A percentile compares a stretch with the other conserved stretches of the same genome.
Conservation (phyloP, 1,284 basidiomycete species). For the Spongispora temasekensis region DNA sequence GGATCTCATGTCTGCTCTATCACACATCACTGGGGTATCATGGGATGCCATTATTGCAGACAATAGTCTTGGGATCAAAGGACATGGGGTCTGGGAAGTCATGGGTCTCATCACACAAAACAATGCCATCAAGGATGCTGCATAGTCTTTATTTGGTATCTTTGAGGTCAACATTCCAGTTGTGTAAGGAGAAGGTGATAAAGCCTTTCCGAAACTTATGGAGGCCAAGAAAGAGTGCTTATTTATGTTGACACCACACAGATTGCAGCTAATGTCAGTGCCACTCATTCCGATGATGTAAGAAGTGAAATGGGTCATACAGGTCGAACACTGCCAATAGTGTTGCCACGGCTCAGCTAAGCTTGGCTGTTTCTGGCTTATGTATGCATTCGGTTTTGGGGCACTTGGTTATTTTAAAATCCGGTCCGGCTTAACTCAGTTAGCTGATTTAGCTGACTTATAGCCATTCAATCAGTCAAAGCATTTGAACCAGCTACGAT, state of each 20-base stretch:
- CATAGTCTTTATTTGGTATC: conserved; percentile 25
- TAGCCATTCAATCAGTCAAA: not conserved
- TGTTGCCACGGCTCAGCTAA: not conserved
- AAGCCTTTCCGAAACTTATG: conserved; percentile 22
- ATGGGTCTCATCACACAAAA: conserved; percentile 28
- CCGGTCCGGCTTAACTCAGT: not conserved
- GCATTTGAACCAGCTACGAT: not conserved
- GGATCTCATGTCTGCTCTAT: conserved; percentile 15
- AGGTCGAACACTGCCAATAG: conserved; percentile 17
- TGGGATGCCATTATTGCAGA: conserved; percentile 13
- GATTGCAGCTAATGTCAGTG: conserved; percentile 18
- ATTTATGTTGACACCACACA: conserved; percentile 15
- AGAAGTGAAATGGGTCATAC: not conserved
- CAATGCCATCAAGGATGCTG: conserved; percentile 24
- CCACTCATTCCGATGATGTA: conserved; percentile 23
- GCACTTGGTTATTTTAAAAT: not conserved
- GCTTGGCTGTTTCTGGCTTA: not conserved
- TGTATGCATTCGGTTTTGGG: not conserved
- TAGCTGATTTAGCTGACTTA: not conserved
- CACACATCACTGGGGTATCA: conserved; percentile 21
- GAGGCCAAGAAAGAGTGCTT: conserved; percentile 6
- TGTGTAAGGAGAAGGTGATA: conserved; percentile 26
- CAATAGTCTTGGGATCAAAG: conserved; percentile 20
- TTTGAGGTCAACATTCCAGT: conserved; percentile 16
- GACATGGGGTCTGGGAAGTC: conserved; percentile 20